A percentile compares a stretch with the other conserved stretches of the same genome.
These are phyloP conservation scores for Populus deltoides DNA, from an alignment of 345 rosid genomes.

Conservation along the genomic window DNA sequence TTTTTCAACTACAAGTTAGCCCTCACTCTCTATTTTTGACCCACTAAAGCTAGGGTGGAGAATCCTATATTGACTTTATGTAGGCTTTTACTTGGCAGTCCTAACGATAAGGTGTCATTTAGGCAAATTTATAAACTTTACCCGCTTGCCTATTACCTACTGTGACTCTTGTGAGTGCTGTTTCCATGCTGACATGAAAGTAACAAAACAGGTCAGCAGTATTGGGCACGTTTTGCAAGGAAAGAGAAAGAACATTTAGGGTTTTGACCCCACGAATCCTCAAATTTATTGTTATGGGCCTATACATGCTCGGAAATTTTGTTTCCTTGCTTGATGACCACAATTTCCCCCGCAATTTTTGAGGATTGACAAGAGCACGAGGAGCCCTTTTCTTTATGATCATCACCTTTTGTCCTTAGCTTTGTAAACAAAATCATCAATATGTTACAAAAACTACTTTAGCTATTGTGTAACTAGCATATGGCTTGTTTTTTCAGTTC, in stretches of 20 bases:
- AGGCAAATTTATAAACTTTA: not conserved
- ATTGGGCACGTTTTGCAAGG: conserved; percentile 37
- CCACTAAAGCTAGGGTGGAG: not conserved
- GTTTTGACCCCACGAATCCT: conserved; percentile 33
- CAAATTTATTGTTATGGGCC: not conserved
- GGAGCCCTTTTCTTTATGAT: not conserved
- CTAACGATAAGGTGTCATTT: not conserved
- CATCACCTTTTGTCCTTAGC: not conserved
- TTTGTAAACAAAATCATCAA: not conserved
- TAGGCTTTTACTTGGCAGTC: not conserved
- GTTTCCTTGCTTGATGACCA: not conserved
- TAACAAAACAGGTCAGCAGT: conserved; percentile 37
- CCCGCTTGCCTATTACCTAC: not conserved
- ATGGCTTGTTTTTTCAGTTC: too few relatives aligned
- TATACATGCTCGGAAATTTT: not conserved
- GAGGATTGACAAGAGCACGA: not conserved
- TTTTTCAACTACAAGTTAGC: not conserved
- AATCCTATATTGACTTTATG: not conserved
- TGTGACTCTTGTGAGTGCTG: conserved; percentile 24
- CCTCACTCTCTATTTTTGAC: not conserved
- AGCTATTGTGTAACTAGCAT: too few relatives aligned
- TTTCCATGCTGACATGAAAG: conserved; percentile 50
- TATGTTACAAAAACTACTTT: too few relatives aligned
- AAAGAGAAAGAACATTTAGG: not conserved
- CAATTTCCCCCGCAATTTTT: not conserved